Evolutionary conservation across 805 yeast species (phyloP), one percentile per base, ranked within the genome.

Genomic region (Phaffomyces thermotolerans): DNA sequence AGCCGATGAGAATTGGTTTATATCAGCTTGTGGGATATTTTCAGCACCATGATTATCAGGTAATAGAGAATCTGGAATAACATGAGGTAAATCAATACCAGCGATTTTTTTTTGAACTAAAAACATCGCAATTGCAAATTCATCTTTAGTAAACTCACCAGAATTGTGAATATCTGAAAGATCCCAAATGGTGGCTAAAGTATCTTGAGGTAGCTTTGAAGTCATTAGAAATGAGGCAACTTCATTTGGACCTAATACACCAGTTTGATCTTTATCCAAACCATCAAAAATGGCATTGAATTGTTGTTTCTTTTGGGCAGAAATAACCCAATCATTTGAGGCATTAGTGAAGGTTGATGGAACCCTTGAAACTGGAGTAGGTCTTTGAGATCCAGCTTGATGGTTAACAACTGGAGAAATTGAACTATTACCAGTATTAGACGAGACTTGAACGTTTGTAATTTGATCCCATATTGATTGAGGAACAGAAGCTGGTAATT

Each of bases 121-220:
- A 59, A 82, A 91, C 87, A 93, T 83, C 15, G 98, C 97, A 58
- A 93, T 82, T 3, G 95, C 81, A 62, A 93, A 93, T 62, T 93
- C 99, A 51, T 78, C 71, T 55, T 75, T 78, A 39, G 86, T 73
- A 58, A 93, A 88, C 35, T 74, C 74, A 23, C 96, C 97, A 36
- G 85, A 78, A 62, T 88, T 88, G 52, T 86, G 84, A 49, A 88
- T 74, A 61, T 93, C 97, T 9, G 98, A 79, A 52, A 93, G 71
- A 64, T 93, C 99, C 99, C 99, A 93, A 36, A 91, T 80, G 22
- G 78, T 67, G 2, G 98, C 99, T 49, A 93, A 73, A 18, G 78
- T 80, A 41, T 86, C 90, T 56, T 90, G 96, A 41, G 81, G 75
- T 47, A 93, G 75, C 49, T 86, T 84, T 3, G 98, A 91, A 9